phyloP scores from a whole-genome alignment of 495 filamentous ascomycete species.

The Penicillium cosmopolitanum region DNA sequence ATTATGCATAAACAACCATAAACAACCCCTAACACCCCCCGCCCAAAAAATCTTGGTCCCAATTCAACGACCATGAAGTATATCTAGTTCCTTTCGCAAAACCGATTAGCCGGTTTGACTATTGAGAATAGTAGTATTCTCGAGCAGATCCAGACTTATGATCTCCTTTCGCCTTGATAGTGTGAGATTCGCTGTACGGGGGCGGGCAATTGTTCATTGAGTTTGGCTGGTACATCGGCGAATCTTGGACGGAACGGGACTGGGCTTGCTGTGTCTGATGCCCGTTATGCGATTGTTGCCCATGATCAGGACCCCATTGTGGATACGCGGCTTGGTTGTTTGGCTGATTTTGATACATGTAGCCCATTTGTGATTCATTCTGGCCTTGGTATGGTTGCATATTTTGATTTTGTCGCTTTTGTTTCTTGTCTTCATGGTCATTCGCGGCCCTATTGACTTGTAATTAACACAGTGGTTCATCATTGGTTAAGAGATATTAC shows the following conservation, averaged over 20 bases:
- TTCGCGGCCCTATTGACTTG: constrained; percentile 11
- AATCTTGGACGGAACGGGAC: neutral
- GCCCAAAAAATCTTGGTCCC: too few relatives aligned
- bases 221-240: neutral
- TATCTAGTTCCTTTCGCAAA: neutral
- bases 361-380: neutral
- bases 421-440: constrained; percentile 18
- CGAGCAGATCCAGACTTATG: neutral
- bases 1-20: too few relatives aligned
- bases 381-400: neutral
- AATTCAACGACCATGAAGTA: neutral
- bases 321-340: neutral
- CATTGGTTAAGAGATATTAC: neutral
- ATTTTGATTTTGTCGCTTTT: constrained; percentile 6
- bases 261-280: neutral
- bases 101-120: neutral
- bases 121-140: neutral
- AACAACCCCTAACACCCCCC: too few relatives aligned
- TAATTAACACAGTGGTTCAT: neutral
- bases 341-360: constrained; percentile 4
- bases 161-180: neutral
- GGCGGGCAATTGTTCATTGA: neutral
- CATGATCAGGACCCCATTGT: neutral
- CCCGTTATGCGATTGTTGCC: neutral
- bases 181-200: neutral